These are phyloP conservation scores for Sherardia arvensis DNA, from an alignment of 257 asterid genomes.

Conservation along the genomic window DNA sequence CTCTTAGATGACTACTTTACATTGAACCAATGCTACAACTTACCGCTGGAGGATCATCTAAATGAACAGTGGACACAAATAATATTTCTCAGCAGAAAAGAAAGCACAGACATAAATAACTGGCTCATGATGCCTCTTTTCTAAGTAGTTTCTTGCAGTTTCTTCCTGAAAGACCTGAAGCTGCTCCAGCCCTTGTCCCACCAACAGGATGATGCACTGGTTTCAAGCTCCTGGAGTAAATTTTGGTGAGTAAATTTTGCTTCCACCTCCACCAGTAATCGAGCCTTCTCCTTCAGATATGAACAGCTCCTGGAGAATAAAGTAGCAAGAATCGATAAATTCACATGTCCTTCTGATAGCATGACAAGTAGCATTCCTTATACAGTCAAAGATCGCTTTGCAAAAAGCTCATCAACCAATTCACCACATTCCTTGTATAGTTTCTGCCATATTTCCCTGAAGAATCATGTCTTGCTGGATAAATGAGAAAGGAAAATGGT, in stretches of 20 bases:
- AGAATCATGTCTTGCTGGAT: constrained; percentile 42
- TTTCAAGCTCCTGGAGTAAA: no score
- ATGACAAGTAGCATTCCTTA: constrained; percentile 59
- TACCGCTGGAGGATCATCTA: no score
- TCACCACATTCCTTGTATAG: constrained; percentile 39
- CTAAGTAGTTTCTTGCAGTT: constrained; percentile 62
- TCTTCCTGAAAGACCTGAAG: constrained; percentile 74
- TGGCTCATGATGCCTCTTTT: constrained; percentile 33
- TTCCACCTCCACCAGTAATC: constrained; percentile 71
- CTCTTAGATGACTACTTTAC: no score
- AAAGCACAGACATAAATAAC: no score
- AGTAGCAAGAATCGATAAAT: constrained; percentile 39
- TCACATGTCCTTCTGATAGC: constrained; percentile 60
- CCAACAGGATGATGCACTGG: constrained; percentile 71
- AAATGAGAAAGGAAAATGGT: constrained; percentile 9
- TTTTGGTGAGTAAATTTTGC: constrained; percentile 65
- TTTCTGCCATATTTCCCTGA: constrained; percentile 32
- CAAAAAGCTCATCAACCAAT: constrained; percentile 84
- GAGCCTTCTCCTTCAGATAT: constrained; percentile 99
- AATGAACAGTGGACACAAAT: no score
- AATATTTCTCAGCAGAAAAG: neutral
- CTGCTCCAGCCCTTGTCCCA: constrained; percentile 68
- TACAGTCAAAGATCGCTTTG: constrained; percentile 90
- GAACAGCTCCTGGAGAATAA: constrained; percentile 61
- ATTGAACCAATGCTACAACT: no score